Percentiles rank a stretch among this genome's conserved stretches.
Conservation (phyloP, 805 yeast species). For the Lachancea cidri region DNA sequence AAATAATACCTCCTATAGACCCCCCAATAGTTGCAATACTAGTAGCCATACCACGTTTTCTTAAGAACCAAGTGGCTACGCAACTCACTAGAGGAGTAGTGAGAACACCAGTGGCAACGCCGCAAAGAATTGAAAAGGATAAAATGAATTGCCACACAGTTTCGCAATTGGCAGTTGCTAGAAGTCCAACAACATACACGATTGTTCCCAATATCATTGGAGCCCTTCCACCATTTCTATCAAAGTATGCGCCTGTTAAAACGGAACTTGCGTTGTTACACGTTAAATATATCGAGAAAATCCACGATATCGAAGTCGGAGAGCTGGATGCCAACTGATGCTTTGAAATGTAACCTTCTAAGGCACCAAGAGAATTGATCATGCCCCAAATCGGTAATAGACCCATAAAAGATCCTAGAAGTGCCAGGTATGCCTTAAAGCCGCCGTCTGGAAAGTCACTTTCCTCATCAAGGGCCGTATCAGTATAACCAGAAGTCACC, state of each 20-base stretch:
- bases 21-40: slow-evolving; percentile 51
- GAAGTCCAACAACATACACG: slow-evolving; percentile 46
- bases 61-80: slow-evolving; percentile 60
- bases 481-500: too few species aligned
- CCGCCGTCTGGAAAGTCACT: slow-evolving; percentile 52
- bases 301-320: slow-evolving; percentile 56
- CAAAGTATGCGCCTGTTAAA: slow-evolving; percentile 57
- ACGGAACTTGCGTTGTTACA: slow-evolving; percentile 48
- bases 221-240: slow-evolving; percentile 49
- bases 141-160: slow-evolving; percentile 56
- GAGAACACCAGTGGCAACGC: slow-evolving; percentile 55
- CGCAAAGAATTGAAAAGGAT: slow-evolving; percentile 51
- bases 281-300: slow-evolving; percentile 56
- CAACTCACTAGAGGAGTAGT: slow-evolving; percentile 59
- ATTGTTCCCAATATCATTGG: slow-evolving; percentile 43
- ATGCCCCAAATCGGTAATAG: slow-evolving; percentile 54
- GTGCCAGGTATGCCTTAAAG: slow-evolving; percentile 48
- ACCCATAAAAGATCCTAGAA: slow-evolving; percentile 58
- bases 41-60: slow-evolving; percentile 52
- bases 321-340: slow-evolving; percentile 48
- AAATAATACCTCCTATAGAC: slow-evolving; percentile 50
- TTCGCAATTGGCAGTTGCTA: slow-evolving; percentile 51
- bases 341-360: slow-evolving; percentile 52
- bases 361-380: slow-evolving; percentile 59
- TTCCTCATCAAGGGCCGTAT: not conserved